A percentile compares a stretch with the other conserved stretches of the same genome.
Evolutionary conservation across 1,284 basidiomycete species (phyloP).

Genomic region (Apiotrichum akiyoshidainum): DNA sequence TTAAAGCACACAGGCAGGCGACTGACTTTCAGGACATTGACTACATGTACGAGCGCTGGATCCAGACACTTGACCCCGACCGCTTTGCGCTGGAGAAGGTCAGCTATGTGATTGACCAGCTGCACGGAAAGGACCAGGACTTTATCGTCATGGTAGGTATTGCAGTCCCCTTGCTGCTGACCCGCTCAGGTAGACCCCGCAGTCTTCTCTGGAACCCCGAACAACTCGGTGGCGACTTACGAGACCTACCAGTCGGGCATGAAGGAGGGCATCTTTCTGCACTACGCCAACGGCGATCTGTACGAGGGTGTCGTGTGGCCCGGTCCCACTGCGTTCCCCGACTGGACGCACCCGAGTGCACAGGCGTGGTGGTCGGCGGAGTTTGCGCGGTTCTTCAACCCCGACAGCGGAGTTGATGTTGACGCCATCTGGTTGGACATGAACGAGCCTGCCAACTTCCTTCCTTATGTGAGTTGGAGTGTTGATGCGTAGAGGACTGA

Average conservation of each 20-base stretch:
- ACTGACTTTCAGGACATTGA: conserved; percentile 46
- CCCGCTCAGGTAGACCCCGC: conserved; percentile 60
- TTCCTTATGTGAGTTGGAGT: conserved; percentile 22
- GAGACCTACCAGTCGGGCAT: conserved; percentile 60
- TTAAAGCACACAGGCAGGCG: too few relatives aligned
- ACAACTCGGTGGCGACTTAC: conserved; percentile 51
- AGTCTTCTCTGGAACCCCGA: conserved; percentile 47
- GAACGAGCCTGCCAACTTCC: conserved; percentile 55
- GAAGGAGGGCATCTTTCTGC: conserved; percentile 60
- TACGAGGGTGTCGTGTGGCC: conserved; percentile 68
- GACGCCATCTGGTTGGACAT: conserved; percentile 65
- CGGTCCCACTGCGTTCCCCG: conserved; percentile 62
- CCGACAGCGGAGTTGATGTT: conserved; percentile 22
- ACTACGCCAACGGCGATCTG: conserved; percentile 60
- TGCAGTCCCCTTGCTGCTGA: not conserved
- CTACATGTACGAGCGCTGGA: conserved; percentile 64
- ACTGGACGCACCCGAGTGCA: conserved; percentile 64
- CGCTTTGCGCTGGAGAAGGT: conserved; percentile 65
- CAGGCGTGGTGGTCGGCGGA: conserved; percentile 62
- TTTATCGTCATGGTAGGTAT: conserved; percentile 61
- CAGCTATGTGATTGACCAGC: conserved; percentile 62
- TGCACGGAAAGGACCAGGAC: conserved; percentile 61
- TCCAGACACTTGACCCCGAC: conserved; percentile 65
- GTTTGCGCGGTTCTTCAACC: conserved; percentile 60
- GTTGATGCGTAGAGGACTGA: not conserved